Evolutionary conservation across 176 grass and related monocot genomes (phyloP), one percentile per base, ranked within the genome.

Genomic region (Oryza brachyantha): DNA sequence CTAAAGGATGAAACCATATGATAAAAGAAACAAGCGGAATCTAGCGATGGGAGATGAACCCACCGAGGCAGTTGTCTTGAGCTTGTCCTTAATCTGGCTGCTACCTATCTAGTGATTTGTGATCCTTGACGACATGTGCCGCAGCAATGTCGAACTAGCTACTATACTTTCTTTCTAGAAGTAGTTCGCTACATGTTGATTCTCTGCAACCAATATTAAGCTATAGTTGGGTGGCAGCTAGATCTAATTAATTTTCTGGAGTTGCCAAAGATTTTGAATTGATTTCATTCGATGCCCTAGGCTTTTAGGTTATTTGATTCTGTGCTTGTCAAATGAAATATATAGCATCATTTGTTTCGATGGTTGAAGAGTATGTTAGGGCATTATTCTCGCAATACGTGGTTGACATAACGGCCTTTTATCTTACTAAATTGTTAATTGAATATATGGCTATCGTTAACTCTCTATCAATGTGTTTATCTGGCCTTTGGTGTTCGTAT

Each of bases 11-110:
- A n/a, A n/a, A n/a, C n/a, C n/a, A n/a, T n/a, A n/a, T 29, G 17
- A 79, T 34, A 79, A 54, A 83, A 68, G n/a, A 70, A 61, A 45
- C 31, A 29, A 6, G 43, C 80, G 83, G 79, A 78, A 86, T 80
- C 70, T 50, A 83, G 45, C 50, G 2, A 69, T 58, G 34, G 7
- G 31, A 5, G 59, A 52, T 55, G 31, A 32, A 57, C 35, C 61
- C 38, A 69, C 17, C 78, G 79, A 90, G 74, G 61, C 37, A 40
- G 10, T 27, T 82, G 79, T 83, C 74, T 61, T 41, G 25, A 69
- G 52, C 81, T 40, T 84, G 62, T 79, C 68, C 13, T 74, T 60
- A 48, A 12, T 61, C 34, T 39, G 32, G 32, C 65, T 17, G 46
- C 48, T 32, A 57, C 5, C 8, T 45, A 26, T 34, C 3, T 54